Evolutionary conservation across 257 asterid species (phyloP).

Genomic region (Henckelia pumila): DNA sequence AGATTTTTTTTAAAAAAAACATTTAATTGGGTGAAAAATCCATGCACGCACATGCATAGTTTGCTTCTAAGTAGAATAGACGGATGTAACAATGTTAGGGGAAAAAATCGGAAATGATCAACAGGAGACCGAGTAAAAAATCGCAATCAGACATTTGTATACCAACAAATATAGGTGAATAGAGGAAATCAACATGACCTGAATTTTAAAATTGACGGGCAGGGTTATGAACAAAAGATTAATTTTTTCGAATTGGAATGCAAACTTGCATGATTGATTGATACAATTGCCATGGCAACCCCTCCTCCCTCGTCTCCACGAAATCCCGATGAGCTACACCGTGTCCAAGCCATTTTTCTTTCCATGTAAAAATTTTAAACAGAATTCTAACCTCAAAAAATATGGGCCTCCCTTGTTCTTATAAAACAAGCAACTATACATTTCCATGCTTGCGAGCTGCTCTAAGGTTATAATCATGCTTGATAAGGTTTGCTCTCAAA

Average conservation of each 20-base stretch:
- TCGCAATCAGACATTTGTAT: background rate
- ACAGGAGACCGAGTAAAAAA: no score
- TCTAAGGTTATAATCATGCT: slow-evolving; percentile 60
- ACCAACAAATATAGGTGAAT: background rate
- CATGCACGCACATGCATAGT: no score
- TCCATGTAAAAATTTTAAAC: background rate
- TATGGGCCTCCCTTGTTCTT: background rate
- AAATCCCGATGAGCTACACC: background rate
- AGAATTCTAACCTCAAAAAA: background rate
- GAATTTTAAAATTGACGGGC: background rate
- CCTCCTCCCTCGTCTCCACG: background rate
- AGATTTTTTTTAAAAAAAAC: no score
- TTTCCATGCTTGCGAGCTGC: slow-evolving; percentile 50
- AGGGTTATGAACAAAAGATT: background rate
- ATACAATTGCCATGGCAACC: background rate
- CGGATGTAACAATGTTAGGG: no score
- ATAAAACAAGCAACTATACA: slow-evolving; percentile 7
- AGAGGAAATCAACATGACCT: background rate
- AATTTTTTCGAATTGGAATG: background rate
- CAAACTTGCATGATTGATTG: background rate
- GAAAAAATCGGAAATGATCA: no score
- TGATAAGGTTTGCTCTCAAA: slow-evolving; percentile 83
- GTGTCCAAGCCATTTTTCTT: background rate
- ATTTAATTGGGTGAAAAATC: no score
- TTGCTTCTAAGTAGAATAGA: no score